Base-by-base conservation (phyloP, 2,329 filamentous ascomycete species). In the Diaporthe humulicola region DNA sequence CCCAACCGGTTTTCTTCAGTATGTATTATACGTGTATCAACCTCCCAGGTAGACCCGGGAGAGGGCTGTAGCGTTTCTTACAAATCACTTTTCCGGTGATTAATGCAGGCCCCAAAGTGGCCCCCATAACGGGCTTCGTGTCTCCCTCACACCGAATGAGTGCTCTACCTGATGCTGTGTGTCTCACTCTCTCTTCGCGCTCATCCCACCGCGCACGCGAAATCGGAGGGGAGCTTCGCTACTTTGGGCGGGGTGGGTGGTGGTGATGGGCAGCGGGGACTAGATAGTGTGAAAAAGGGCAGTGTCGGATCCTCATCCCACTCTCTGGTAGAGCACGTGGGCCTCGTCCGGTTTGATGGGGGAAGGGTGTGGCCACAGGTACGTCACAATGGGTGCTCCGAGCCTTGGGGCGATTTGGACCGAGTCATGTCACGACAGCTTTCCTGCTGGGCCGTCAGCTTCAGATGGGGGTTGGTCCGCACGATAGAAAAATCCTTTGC, bases 391-490 rank as follows among this genome's bases (percentile, higher is more conserved):
- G 70, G 60, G 33, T 54, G 57, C 33, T 54, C n/a, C 38, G 56
- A 52, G 36, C 50, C 36, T 40, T n/a, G 25, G 60, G 22, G 60
- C 58, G 38, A 64, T 19, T 30, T 50, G 73, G 36, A 48, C 54
- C 40, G 73, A 75, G 73, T 75, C 73, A 72, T 75, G 73, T 73
- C 70, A 60, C 54, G 48, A 60, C 70, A 64, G 48, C 38, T 48
- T 64, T 42, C 52, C 22, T 70, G 40, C 33, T 58, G 42, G 58
- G 66, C 25, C 22, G 33, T 67, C 61, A 33, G 50, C 38, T 17
- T 28, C 45, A 30, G 22, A 40, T 15, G 50, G 14, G n/a, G 15
- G 54, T 30, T 56, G 52, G 25, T 19, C 40, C 9, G n/a, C 42
- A 38, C n/a, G 17, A 15, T 74, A 52, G 58, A 40, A 64, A 61